phyloP scores from a whole-genome alignment of 495 filamentous ascomycete genomes.

The Aspergillus conjunctus region DNA sequence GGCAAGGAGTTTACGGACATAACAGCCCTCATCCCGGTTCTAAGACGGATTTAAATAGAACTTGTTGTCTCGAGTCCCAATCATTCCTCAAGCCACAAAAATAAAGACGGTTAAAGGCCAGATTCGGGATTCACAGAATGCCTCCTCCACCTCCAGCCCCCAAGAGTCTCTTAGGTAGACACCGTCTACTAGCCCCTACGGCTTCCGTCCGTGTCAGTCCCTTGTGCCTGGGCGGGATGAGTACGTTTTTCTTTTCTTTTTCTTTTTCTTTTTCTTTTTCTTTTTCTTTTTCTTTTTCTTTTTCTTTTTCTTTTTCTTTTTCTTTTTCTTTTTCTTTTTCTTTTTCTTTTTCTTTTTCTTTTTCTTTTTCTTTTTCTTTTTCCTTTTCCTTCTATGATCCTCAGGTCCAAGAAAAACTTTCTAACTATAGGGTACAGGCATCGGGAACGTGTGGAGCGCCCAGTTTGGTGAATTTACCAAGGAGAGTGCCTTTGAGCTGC shows the following conservation, averaged over 20 bases:
- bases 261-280: neutral
- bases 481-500: slow-evolving; percentile 14
- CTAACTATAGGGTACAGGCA: neutral
- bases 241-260: neutral
- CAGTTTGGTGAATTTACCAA: slow-evolving; percentile 9
- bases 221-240: slow-evolving; percentile 14
- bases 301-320: too few relatives aligned
- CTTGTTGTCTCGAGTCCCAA: too few relatives aligned
- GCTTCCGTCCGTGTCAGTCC: slow-evolving; percentile 15
- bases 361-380: slow-evolving; percentile 3
- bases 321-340: too few relatives aligned
- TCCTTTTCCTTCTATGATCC: neutral
- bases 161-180: neutral
- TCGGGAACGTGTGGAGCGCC: slow-evolving; percentile 15
- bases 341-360: too few relatives aligned
- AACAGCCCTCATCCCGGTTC: neutral
- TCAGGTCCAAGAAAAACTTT: neutral
- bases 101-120: too few relatives aligned
- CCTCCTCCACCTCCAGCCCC: slow-evolving; percentile 6
- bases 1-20: neutral
- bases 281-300: too few relatives aligned
- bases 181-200: slow-evolving; percentile 17
- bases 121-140: too few relatives aligned
- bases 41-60: neutral
- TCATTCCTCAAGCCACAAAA: too few relatives aligned